Percentiles rank a stretch among this genome's conserved stretches.
These are phyloP conservation scores for Candida glucosophila DNA, from an alignment of 1,139 yeast genomes.

Conservation along the genomic window DNA sequence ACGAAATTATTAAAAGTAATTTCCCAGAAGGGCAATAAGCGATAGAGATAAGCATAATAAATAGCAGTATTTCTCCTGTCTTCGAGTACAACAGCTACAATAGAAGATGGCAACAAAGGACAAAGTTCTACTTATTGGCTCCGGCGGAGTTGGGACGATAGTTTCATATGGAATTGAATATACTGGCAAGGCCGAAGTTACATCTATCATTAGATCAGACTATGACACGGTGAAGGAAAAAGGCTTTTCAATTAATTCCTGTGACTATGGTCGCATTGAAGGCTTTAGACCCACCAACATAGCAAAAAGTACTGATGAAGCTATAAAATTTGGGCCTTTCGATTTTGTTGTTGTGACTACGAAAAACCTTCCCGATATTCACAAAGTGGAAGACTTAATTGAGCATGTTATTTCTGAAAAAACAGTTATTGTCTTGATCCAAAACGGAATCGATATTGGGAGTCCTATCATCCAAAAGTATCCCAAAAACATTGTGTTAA, in stretches of 20 bases:
- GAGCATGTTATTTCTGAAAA: conserved; percentile 8
- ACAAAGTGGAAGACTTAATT: conserved; percentile 9
- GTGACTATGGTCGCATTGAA: conserved; percentile 11
- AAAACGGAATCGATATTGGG: conserved; percentile 18
- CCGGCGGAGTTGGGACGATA: conserved; percentile 15
- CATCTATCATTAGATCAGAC: conserved; percentile 12
- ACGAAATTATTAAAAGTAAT: too few relatives aligned
- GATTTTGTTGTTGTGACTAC: conserved; percentile 12
- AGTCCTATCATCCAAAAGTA: conserved; percentile 22
- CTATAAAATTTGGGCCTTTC: conserved; percentile 5
- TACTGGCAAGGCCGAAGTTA: conserved; percentile 7
- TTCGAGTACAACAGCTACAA: too few relatives aligned
- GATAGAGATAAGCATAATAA: too few relatives aligned
- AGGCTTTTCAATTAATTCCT: conserved; percentile 11
- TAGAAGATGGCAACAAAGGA: conserved; percentile 1
- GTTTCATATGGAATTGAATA: conserved; percentile 11
- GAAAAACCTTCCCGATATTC: conserved; percentile 12
- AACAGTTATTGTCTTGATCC: conserved; percentile 10
- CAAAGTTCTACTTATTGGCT: conserved; percentile 11
- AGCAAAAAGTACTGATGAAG: conserved; percentile 7
- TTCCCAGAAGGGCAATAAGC: too few relatives aligned
- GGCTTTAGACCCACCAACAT: conserved; percentile 8
- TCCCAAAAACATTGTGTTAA: conserved; percentile 16
- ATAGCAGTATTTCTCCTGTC: too few relatives aligned
- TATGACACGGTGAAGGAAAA: conserved; percentile 8